These are phyloP conservation scores for Barbatosphaeria neglecta DNA, from an alignment of 495 filamentous ascomycete genomes.

Conservation along the genomic window DNA sequence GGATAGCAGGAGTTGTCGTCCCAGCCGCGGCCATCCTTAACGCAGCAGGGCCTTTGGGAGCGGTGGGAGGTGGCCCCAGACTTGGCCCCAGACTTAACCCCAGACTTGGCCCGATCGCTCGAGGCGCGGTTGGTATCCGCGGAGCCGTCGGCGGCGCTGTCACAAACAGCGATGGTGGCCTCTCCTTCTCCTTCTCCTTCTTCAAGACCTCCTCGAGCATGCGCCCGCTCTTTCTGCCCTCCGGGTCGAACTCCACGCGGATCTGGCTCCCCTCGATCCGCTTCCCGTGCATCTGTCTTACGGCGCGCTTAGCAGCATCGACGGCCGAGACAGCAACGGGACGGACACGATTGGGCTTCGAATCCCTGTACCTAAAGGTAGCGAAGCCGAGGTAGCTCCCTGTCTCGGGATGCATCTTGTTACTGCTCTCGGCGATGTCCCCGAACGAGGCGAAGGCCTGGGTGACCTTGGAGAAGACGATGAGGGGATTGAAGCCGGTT, in stretches of 20 bases:
- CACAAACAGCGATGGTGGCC: constrained; percentile 6
- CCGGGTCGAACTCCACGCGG: constrained; percentile 75
- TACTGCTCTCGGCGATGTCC: constrained; percentile 77
- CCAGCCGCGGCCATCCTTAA: constrained; percentile 23
- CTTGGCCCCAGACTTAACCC: constrained; percentile 10
- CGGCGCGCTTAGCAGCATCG: constrained; percentile 68
- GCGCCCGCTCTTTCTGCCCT: constrained; percentile 65
- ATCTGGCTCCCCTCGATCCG: constrained; percentile 64
- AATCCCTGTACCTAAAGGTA: constrained; percentile 78
- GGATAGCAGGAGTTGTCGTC: constrained; percentile 1
- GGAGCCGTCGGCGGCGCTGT: constrained; percentile 10
- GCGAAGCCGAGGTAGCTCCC: constrained; percentile 89
- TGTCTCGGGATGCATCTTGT: constrained; percentile 83
- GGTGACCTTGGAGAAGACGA: constrained; percentile 63
- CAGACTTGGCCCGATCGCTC: constrained; percentile 20
- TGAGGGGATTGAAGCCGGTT: constrained; percentile 85
- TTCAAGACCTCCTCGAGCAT: constrained; percentile 61
- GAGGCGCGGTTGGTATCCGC: constrained; percentile 30
- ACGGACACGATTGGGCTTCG: constrained; percentile 31
- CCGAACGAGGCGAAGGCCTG: constrained; percentile 77
- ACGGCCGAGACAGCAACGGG: constrained; percentile 49
- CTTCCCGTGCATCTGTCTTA: constrained; percentile 51
- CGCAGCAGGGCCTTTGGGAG: constrained; percentile 77
- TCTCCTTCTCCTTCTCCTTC: constrained; percentile 43
- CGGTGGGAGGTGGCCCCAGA: constrained; percentile 60